phyloP scores from a whole-genome alignment of 352 stramenopile genomes.

The Aphanomyces astaci region DNA sequence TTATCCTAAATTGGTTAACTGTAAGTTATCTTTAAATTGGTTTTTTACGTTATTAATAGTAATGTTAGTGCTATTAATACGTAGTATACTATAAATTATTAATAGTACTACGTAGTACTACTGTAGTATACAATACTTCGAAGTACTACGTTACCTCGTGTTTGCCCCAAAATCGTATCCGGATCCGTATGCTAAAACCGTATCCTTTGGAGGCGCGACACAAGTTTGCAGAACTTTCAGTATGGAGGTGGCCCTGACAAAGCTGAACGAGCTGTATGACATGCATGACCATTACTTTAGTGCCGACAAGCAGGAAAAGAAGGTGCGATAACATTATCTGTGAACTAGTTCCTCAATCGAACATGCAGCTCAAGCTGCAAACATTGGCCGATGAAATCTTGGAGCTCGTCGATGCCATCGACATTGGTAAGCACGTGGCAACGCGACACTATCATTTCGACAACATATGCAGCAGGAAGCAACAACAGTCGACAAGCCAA shows the following conservation, averaged over 20 bases:
- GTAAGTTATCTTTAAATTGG: no score
- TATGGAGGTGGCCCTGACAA: conserved; percentile 3
- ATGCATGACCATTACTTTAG: conserved; percentile 21
- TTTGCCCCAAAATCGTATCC: background rate
- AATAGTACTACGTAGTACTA: no score
- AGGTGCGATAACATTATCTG: background rate
- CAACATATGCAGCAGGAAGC: background rate
- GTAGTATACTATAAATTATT: no score
- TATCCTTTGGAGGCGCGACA: background rate
- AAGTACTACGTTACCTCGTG: background rate
- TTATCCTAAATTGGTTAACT: no score
- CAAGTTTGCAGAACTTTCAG: background rate
- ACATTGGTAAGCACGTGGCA: background rate
- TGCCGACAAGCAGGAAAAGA: conserved; percentile 18
- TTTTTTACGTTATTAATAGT: no score
- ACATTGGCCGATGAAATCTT: conserved; percentile 2
- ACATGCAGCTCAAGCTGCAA: conserved; percentile 10
- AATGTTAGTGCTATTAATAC: no score
- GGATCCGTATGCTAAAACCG: background rate
- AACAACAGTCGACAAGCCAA: background rate
- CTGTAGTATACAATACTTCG: no score
- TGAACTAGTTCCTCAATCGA: background rate
- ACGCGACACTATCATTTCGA: background rate
- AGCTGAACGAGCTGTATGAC: conserved; percentile 22
- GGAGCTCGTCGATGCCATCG: background rate